Evolutionary conservation across 495 filamentous ascomycete genomes (phyloP), one percentile per base, ranked within the genome.

Genomic region (Thermothielavioides terrestris): DNA sequence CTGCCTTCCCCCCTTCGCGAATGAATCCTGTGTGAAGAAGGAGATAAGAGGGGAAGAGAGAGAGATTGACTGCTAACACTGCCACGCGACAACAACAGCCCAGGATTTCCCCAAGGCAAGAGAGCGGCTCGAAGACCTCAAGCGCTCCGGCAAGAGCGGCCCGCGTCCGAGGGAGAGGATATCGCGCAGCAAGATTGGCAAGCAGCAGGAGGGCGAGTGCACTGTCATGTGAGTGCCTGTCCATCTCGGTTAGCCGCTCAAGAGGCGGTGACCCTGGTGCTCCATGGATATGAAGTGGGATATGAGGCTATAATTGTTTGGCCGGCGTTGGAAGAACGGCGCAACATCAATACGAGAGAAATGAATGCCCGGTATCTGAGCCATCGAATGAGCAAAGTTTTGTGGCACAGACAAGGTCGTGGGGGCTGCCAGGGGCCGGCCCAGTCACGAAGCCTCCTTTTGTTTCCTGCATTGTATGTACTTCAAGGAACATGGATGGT

Each of bases 101-200:
- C 89, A 95, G 73, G 85, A 89, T 62, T 95, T 92, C 66, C 85
- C 87, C 32, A 96, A 96, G 63, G 92, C 92, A 18, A 79, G 86
- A 34, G 86, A 94, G 59, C 82, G 91, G 42, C 77, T 98, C 20
- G 90, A 96, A 63, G 92, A 98, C 55, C 78, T 98, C 40, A 92
- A 92, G 66, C 77, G 79, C 49, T 80, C 82, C 22, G 87, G 88
- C 15, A 83, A 84, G 54, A 82, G 79, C 57, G 74, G 69, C 10
- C 73, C 74, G 44, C 80, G 76, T 55, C 73, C 81, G 46, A 81
- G 89, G 40, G 89, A 94, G 56, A 78, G 84, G 41, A 80, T 94
- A 36, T 88, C 85, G n/a, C 75, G 90, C 39, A 89, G 81, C 31
- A 85, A 88, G 59, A 82, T 86, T 27, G 80, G 84, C 62, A 89